Base-by-base conservation (phyloP, 139 green algal species). In the Ettlia oleoabundans region DNA sequence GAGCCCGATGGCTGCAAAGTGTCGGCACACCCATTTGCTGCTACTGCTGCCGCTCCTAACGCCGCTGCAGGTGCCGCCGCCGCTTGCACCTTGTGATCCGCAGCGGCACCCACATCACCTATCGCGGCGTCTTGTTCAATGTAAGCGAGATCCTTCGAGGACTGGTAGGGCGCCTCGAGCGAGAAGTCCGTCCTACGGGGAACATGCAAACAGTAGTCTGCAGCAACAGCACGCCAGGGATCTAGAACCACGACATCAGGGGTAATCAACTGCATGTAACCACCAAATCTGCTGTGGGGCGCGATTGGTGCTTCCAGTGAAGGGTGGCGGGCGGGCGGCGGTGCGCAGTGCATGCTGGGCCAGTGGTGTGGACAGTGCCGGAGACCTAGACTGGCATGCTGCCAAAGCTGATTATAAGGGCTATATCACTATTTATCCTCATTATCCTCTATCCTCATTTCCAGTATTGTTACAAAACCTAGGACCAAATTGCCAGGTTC, bases 101-200 rank as follows among this genome's bases (percentile, higher is more conserved):
- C 24, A 26, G 5, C 1, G 26, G 18, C 38, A 4, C 1, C 21
- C 3, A 22, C 26, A 0, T 18, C 73, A 26, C 26, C 69, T n/a
- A n/a, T n/a, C n/a, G n/a, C n/a, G n/a, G 47, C 13, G 13, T 58
- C 47, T 24, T 58, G 47, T 10, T 58, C 13, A 10, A 58, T 15
- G 15, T 15, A 15, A 15, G 47, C 10, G 10, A 15, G 47, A 2
- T 26, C 21, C 51, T 52, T 68, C n/a, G 24, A 6, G 4, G 4
- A 10, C 61, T 81, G 75, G 38, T 81, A 81, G 0, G 75, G 75
- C n/a, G 40, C 28, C 1, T 55, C 51, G 7, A 81, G 75, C 18
- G 75, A 72, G n/a, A 81, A 81, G 40, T 55, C 75, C 28, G 4
- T 28, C 18, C 26, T 30, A 1, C 8, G 73, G 4, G 73, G 73